Evolutionary conservation across 257 asterid genomes (phyloP).

Genomic region (Nicotiana otophora): DNA sequence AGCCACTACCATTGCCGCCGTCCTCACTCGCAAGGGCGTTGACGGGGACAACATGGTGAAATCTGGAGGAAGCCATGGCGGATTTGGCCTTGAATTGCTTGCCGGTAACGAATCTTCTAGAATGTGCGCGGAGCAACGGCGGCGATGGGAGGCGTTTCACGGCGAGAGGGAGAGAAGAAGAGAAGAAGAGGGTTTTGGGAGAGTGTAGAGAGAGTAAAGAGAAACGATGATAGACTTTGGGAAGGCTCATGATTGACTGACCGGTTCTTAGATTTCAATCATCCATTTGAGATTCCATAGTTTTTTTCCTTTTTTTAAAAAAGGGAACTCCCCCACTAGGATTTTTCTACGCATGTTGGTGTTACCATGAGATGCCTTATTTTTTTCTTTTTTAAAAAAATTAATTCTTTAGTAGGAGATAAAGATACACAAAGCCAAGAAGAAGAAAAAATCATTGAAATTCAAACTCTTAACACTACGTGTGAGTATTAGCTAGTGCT

Average conservation of each 20-base stretch:
- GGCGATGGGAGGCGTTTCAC: conserved; percentile 22
- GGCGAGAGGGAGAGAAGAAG: conserved; percentile 26
- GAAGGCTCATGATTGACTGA: conserved; percentile 40
- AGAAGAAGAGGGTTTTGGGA: conserved; percentile 32
- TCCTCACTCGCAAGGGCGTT: conserved; percentile 36
- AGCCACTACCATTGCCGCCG: conserved; percentile 41
- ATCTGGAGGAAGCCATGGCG: conserved; percentile 24
- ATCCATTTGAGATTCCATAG: not conserved
- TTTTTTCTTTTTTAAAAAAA: not conserved
- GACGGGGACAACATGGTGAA: conserved; percentile 32
- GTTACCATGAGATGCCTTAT: not conserved
- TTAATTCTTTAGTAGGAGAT: not conserved
- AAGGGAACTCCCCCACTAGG: not conserved
- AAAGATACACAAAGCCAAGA: not conserved
- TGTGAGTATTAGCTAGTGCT: not conserved
- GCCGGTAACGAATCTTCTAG: not conserved
- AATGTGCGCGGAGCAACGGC: conserved; percentile 3
- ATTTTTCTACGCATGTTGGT: not conserved
- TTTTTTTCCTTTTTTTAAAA: not conserved
- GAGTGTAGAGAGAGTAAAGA: conserved; percentile 13
- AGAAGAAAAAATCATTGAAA: not conserved
- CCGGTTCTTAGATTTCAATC: not conserved
- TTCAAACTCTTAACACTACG: not conserved
- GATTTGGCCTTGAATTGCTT: not conserved
- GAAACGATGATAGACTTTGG: conserved; percentile 52